Evolutionary conservation across 768 basidiomycete genomes (phyloP), one percentile per base, ranked within the genome.

Genomic region (Hortiboletus campestris): DNA sequence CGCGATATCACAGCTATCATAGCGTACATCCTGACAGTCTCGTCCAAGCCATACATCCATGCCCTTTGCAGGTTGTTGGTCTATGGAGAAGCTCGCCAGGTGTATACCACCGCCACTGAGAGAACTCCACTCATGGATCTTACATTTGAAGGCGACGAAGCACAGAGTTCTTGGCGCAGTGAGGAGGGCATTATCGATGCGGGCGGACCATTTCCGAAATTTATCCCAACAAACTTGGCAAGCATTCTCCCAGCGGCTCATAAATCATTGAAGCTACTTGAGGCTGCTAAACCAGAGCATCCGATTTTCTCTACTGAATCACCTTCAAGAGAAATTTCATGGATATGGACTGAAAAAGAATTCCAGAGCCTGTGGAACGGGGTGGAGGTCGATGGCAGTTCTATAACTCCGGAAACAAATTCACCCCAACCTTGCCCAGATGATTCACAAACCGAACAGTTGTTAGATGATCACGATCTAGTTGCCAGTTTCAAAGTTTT

Each of bases 181-280:
- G 72, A 74, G 14, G 76, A 75, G 35, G 72, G 74, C n/a, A 72
- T 75, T 17, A 66, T 75, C 13, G 74, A 56, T 66, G 73, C 60
- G 43, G 74, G 75, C 38, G 72, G 75, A 4, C 67, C 70, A 8
- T 86, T 84, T 60, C 91, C 91, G 0, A 69, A 70, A 5, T 93
- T 94, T 68, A 81, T 93, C 55, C 79, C 82, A 4, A 58, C 61
- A 6, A 74, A 74, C 13, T 68, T 87, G 29, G 71, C 80, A 8
- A 74, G 78, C 43, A 75, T 81, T 8, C 70, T 93, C 4, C 79
- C 83, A 13, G 80, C 81, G 4, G 89, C 89, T 1, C 82, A 82
- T 57, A 85, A 82, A 61, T 92, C 91, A 0, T 70, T 93, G 11
- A 75, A 79, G 29, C 71, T 94, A 4, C 76, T 93, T 0, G 77